phyloP scores from a whole-genome alignment of 164 flowering plant species.

The Magnolia kwangsiensis region DNA sequence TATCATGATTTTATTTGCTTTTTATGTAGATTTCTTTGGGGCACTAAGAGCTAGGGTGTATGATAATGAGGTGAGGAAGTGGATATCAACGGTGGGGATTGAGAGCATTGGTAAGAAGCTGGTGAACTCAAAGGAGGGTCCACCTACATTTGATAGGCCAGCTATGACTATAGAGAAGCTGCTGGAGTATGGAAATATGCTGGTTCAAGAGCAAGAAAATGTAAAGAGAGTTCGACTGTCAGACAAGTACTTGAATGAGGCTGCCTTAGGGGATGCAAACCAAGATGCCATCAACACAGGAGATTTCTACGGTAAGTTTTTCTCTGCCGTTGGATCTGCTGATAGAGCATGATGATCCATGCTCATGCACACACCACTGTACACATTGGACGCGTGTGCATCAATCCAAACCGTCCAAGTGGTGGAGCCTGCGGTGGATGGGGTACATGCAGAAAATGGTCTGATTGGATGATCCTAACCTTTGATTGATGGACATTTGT shows the following conservation, averaged over 20 bases:
- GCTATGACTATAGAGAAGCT: conserved; percentile 44
- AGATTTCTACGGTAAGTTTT: conserved; percentile 27
- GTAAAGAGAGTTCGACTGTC: conserved; percentile 58
- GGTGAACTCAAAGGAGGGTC: conserved; percentile 51
- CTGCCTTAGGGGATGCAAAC: conserved; percentile 47
- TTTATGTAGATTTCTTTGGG: conserved; percentile 44
- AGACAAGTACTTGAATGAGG: conserved; percentile 40
- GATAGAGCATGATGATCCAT: background rate
- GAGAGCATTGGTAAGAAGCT: conserved; percentile 39
- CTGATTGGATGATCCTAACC: background rate
- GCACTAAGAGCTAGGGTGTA: conserved; percentile 50
- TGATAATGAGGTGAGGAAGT: conserved; percentile 52
- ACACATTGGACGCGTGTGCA: no score
- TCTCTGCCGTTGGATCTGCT: conserved; percentile 12
- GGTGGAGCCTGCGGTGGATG: no score
- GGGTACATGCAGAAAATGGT: no score
- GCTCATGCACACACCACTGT: no score
- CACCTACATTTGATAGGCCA: conserved; percentile 47
- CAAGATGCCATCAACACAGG: conserved; percentile 31
- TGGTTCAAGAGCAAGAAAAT: conserved; percentile 51
- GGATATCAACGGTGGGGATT: conserved; percentile 41
- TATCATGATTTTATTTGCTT: background rate
- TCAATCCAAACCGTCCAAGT: no score
- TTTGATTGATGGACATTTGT: background rate
- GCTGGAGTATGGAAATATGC: conserved; percentile 43